A percentile compares a stretch with the other conserved stretches of the same genome.
phyloP scores from a whole-genome alignment of 352 stramenopile species.

The Thalassiosira livingstoniorum region DNA sequence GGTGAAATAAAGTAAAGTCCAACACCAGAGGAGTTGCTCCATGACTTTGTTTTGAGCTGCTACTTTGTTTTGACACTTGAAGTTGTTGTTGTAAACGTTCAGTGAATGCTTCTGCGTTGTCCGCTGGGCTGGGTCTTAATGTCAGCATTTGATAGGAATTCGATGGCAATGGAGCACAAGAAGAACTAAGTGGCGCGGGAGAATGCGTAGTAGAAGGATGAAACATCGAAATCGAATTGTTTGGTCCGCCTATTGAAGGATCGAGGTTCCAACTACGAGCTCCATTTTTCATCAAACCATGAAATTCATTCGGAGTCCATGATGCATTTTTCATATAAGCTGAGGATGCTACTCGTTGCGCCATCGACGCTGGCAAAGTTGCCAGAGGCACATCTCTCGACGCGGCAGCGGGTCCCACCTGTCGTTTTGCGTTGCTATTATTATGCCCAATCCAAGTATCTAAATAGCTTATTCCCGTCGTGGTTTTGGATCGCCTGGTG shows the following conservation, averaged over 20 bases:
- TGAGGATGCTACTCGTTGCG: too few species aligned
- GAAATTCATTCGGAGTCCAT: too few species aligned
- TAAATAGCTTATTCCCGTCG: not conserved
- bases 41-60: not conserved
- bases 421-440: not conserved
- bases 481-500: too few species aligned
- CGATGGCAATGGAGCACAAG: not conserved
- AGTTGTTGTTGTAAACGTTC: not conserved
- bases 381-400: not conserved
- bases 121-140: not conserved
- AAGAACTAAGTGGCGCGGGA: not conserved
- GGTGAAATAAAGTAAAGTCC: conserved; percentile 45
- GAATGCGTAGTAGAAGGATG: not conserved
- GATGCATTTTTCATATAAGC: too few species aligned
- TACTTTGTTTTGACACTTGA: not conserved
- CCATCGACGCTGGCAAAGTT: not conserved
- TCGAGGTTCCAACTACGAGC: not conserved
- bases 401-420: not conserved
- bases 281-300: not conserved
- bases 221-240: not conserved
- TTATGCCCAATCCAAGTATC: not conserved
- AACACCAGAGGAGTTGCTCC: conserved; percentile 25
- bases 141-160: not conserved
- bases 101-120: not conserved
- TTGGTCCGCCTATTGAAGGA: not conserved